phyloP scores from a whole-genome alignment of 192 early-diverging fungal genomes.

The Anaeromyces robustus region DNA sequence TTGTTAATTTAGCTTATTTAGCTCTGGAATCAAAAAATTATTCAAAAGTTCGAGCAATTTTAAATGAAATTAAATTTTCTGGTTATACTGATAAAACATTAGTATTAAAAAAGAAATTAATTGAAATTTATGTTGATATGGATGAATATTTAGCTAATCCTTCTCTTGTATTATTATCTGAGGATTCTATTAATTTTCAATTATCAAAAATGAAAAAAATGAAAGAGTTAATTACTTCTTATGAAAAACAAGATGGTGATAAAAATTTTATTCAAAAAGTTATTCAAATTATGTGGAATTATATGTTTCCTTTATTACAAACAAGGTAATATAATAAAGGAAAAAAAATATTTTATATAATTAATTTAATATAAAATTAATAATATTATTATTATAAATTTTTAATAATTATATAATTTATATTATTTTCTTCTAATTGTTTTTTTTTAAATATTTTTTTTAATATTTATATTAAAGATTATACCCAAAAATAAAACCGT shows the following conservation, averaged over 20 bases:
- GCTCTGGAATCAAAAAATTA: neutral
- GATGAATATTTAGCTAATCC: neutral
- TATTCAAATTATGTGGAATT: neutral
- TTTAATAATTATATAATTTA: neutral
- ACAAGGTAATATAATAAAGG: neutral
- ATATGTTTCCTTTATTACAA: neutral
- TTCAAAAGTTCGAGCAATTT: neutral
- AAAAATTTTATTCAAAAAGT: neutral
- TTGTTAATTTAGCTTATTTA: neutral
- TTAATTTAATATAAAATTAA: no score
- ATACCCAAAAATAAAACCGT: neutral
- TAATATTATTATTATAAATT: no score
- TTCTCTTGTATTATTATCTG: neutral
- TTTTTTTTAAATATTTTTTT: neutral
- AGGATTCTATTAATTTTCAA: neutral
- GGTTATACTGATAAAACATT: neutral
- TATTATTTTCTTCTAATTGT: neutral
- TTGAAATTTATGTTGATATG: neutral
- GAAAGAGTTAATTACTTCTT: neutral
- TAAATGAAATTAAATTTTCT: neutral
- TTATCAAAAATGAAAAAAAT: neutral
- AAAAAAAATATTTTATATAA: no score
- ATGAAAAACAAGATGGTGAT: neutral
- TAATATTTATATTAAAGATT: neutral
- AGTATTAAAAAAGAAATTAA: neutral